These are phyloP conservation scores for Phylloporus scabripes DNA, from an alignment of 768 basidiomycete species.

Conservation along the genomic window DNA sequence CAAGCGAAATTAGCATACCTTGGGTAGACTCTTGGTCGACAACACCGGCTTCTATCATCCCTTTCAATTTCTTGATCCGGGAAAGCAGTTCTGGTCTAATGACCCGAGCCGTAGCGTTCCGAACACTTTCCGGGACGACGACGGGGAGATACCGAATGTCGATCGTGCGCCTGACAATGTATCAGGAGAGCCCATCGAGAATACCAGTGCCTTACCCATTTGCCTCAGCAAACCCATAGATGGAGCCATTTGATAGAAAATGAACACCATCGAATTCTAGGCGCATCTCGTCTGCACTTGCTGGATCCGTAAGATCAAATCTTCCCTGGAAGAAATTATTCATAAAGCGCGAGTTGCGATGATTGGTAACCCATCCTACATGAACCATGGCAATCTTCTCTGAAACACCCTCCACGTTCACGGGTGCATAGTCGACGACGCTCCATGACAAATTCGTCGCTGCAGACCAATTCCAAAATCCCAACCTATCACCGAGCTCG, in stretches of 20 bases:
- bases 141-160: slow-evolving; percentile 65
- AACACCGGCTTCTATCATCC: slow-evolving; percentile 60
- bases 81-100: slow-evolving; percentile 56
- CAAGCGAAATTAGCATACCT: slow-evolving; percentile 19
- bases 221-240: slow-evolving; percentile 70
- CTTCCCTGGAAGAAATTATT: slow-evolving; percentile 46
- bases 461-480: slow-evolving; percentile 67
- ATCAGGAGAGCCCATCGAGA: neutral
- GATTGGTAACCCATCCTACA: slow-evolving; percentile 38
- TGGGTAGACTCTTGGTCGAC: slow-evolving; percentile 47
- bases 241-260: slow-evolving; percentile 63
- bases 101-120: slow-evolving; percentile 54
- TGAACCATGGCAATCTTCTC: slow-evolving; percentile 56
- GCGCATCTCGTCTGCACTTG: slow-evolving; percentile 51
- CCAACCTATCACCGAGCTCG: slow-evolving; percentile 41
- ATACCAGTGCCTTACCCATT: slow-evolving; percentile 41
- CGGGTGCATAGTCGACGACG: slow-evolving; percentile 53
- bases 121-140: slow-evolving; percentile 50
- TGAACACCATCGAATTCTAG: slow-evolving; percentile 78
- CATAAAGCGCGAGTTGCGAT: slow-evolving; percentile 2
- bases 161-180: slow-evolving; percentile 40
- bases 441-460: slow-evolving; percentile 61
- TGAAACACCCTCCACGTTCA: slow-evolving; percentile 33
- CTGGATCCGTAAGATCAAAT: slow-evolving; percentile 56
- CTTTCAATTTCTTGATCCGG: slow-evolving; percentile 53